phyloP scores from a whole-genome alignment of 768 basidiomycete genomes.

The Leccinellum rugosiceps region DNA sequence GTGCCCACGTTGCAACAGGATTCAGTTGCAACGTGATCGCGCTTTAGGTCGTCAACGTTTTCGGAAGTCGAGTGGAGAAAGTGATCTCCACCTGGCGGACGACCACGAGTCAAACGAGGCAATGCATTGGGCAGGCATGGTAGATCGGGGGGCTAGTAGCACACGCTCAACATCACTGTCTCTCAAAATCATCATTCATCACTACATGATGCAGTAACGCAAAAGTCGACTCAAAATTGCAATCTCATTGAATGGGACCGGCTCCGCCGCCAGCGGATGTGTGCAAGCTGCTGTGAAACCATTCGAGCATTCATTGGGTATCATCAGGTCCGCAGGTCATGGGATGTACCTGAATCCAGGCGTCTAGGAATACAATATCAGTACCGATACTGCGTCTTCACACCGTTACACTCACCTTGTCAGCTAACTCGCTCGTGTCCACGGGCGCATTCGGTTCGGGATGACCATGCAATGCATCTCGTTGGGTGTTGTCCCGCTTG shows the following conservation, averaged over 20 bases:
- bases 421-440: slow-evolving; percentile 63
- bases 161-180: not conserved
- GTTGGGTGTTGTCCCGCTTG: slow-evolving; percentile 52
- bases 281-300: not conserved
- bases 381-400: not conserved
- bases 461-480: slow-evolving; percentile 52
- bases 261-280: not conserved
- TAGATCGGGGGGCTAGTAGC: not conserved
- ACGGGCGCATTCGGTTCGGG: slow-evolving; percentile 45
- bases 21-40: too few species aligned
- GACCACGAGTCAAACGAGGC: too few species aligned
- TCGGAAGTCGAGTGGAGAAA: too few species aligned
- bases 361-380: slow-evolving; percentile 3
- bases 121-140: too few species aligned
- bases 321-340: not conserved
- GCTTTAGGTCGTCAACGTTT: too few species aligned
- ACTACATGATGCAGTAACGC: not conserved
- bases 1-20: too few species aligned
- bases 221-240: not conserved
- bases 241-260: not conserved
- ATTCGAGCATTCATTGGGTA: not conserved
- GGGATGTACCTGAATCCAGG: slow-evolving; percentile 23
- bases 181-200: not conserved
- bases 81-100: too few species aligned
- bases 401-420: slow-evolving; percentile 44